These are phyloP conservation scores for Leishmania amazonensis DNA, from an alignment of 208 protist species.

Conservation along the genomic window DNA sequence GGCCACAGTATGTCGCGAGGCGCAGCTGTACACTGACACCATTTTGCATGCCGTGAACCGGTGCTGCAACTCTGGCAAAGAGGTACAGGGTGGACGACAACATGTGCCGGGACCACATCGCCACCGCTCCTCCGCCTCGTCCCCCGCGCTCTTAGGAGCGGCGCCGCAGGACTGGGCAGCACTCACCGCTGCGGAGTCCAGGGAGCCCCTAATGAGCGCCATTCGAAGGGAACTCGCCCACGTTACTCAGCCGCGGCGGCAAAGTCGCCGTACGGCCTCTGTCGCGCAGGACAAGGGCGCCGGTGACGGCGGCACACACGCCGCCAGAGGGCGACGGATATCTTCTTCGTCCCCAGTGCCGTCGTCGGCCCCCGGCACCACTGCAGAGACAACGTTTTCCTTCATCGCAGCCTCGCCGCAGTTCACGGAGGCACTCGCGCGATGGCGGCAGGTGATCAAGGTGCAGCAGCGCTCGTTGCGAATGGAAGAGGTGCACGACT, in stretches of 20 bases:
- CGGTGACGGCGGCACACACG: background rate
- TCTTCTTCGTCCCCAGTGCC: background rate
- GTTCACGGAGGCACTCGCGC: background rate
- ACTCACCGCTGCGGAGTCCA: background rate
- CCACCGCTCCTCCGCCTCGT: background rate
- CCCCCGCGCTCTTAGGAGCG: background rate
- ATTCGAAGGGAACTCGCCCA: background rate
- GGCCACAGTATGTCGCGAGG: constrained; percentile 19
- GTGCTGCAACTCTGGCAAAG: background rate
- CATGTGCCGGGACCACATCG: background rate
- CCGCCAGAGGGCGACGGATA: background rate
- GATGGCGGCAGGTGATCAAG: constrained; percentile 19
- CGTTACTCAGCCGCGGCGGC: background rate
- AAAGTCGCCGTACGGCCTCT: background rate
- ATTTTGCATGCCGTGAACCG: constrained; percentile 5
- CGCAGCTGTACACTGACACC: constrained; percentile 9
- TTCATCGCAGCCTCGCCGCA: background rate
- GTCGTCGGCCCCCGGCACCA: background rate
- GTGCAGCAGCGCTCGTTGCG: constrained; percentile 19
- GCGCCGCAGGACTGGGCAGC: constrained; percentile 10
- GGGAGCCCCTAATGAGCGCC: background rate
- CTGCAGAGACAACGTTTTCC: background rate
- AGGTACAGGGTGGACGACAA: background rate
- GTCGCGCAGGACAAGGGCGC: background rate
- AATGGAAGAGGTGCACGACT: constrained; percentile 20